phyloP scores from a whole-genome alignment of 2,329 filamentous ascomycete species.

The Boeremia exigua region DNA sequence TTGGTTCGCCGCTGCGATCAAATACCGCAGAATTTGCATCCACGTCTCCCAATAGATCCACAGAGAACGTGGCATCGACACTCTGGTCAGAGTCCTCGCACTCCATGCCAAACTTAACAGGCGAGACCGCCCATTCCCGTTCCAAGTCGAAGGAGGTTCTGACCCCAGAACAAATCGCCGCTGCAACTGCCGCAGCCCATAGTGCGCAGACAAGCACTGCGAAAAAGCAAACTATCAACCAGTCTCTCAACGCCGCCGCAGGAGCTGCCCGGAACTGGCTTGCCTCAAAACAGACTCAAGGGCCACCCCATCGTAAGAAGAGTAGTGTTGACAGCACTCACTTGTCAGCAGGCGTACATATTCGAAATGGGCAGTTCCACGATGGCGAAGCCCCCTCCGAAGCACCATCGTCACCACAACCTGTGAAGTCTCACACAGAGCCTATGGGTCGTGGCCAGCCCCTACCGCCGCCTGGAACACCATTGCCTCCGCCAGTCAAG shows the following conservation, averaged over 20 bases:
- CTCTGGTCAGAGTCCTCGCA: slow-evolving; percentile 22
- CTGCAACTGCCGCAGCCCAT: slow-evolving; percentile 29
- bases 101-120: slow-evolving; percentile 14
- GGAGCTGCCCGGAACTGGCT: slow-evolving; percentile 68
- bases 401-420: slow-evolving; percentile 6
- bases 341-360: slow-evolving; percentile 19
- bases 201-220: slow-evolving; percentile 18
- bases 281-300: slow-evolving; percentile 51
- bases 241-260: slow-evolving; percentile 56
- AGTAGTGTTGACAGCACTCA: slow-evolving; percentile 19
- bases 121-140: slow-evolving; percentile 18
- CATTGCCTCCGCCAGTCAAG: slow-evolving; percentile 72
- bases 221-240: slow-evolving; percentile 40
- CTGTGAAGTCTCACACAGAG: slow-evolving; percentile 55
- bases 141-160: slow-evolving; percentile 27
- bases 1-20: slow-evolving; percentile 55
- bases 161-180: slow-evolving; percentile 30
- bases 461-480: slow-evolving; percentile 79
- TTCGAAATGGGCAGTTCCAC: slow-evolving; percentile 9
- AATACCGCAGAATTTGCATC: slow-evolving; percentile 16
- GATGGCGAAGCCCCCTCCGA: slow-evolving; percentile 14
- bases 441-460: slow-evolving; percentile 85
- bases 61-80: slow-evolving; percentile 37
- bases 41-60: slow-evolving; percentile 18
- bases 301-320: slow-evolving; percentile 16